Conservation (phyloP, 225 moss, liverwort and hornwort species). For the Ulota crispa region DNA sequence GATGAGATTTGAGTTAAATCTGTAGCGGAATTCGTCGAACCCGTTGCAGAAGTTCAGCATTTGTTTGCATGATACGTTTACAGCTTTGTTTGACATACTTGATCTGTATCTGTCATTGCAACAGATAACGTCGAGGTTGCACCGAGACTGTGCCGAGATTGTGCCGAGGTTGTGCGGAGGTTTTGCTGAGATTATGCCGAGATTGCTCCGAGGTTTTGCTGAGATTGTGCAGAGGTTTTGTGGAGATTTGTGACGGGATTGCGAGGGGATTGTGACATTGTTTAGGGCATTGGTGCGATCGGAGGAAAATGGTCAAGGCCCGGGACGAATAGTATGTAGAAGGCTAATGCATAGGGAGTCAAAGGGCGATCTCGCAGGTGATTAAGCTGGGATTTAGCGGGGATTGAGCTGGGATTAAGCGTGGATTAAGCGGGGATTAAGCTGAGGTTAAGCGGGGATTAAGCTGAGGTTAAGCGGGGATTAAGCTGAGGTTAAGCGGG, state of each 20-base stretch:
- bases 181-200: not conserved
- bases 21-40: not conserved
- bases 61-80: not conserved
- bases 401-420: too few species aligned
- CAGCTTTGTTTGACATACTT: not conserved
- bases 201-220: not conserved
- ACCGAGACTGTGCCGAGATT: not conserved
- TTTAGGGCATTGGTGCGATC: not conserved
- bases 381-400: too few species aligned
- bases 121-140: not conserved
- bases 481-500: too few species aligned
- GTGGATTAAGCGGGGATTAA: too few species aligned
- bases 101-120: not conserved
- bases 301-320: not conserved
- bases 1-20: not conserved
- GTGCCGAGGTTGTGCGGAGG: rapidly evolving
- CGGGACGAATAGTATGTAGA: not conserved
- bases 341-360: not conserved
- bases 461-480: too few species aligned
- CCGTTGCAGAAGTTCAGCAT: not conserved
- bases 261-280: not conserved
- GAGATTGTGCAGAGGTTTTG: not conserved
- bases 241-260: not conserved
- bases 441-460: too few species aligned
- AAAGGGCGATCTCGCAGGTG: not conserved